Conservation (phyloP, 192 early-diverging fungal species). For the Coemansia sp. region DNA sequence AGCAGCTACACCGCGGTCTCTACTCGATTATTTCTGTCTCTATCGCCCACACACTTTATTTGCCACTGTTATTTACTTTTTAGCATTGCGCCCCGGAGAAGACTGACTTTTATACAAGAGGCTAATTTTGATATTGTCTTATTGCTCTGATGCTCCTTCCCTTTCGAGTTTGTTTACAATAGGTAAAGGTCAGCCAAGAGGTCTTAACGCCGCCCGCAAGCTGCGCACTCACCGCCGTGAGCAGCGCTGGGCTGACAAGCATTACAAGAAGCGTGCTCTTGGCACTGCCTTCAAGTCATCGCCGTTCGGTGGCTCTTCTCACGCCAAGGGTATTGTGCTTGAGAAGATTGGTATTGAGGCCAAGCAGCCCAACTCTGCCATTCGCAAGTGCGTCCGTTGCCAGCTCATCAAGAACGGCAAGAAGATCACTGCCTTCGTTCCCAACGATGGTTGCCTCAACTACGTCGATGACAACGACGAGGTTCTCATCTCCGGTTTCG, state of each 20-base stretch:
- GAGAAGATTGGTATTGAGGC: conserved; percentile 99
- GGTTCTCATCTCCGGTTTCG: conserved; percentile 99
- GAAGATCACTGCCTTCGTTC: conserved; percentile 99
- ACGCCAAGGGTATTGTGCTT: conserved; percentile 99
- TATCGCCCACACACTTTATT: no score
- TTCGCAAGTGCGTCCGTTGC: conserved; percentile 99
- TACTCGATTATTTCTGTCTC: no score
- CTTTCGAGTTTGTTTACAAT: not conserved
- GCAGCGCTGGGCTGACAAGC: conserved; percentile 98
- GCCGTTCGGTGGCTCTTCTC: conserved; percentile 99
- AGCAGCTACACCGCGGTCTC: no score
- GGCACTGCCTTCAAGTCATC: conserved; percentile 98
- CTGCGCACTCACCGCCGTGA: conserved; percentile 96
- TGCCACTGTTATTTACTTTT: no score
- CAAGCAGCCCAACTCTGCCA: conserved; percentile 99
- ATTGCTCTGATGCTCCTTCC: not conserved
- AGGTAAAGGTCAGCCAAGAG: conserved; percentile 89
- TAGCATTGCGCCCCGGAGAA: no score
- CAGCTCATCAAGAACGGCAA: conserved; percentile 99
- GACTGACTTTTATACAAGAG: not conserved
- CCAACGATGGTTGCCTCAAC: conserved; percentile 99
- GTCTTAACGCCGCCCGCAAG: conserved; percentile 98
- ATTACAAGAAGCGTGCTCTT: conserved; percentile 98
- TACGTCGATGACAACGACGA: conserved; percentile 99
- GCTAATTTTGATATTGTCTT: not conserved